A percentile compares a stretch with the other conserved stretches of the same genome.
Conservation (phyloP, 2,329 filamentous ascomycete species). For the Penicillium vulpinum region DNA sequence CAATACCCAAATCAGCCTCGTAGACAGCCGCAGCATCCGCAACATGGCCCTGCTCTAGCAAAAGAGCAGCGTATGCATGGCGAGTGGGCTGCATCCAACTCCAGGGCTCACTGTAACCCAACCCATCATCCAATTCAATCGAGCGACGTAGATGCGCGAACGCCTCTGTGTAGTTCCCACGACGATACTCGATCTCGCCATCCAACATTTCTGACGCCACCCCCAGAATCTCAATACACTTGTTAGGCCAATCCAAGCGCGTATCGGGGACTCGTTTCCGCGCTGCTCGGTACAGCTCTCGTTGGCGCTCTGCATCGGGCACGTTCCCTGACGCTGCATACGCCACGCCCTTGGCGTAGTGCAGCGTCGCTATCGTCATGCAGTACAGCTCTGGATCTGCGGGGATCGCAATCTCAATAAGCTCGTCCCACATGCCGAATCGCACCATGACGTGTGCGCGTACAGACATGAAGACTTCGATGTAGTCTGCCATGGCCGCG, state of each 20-base stretch:
- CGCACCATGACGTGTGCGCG: constrained; percentile 69
- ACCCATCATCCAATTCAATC: constrained; percentile 60
- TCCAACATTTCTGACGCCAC: constrained; percentile 67
- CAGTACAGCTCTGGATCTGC: constrained; percentile 63
- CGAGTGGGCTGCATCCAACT: constrained; percentile 75
- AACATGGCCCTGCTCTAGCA: constrained; percentile 65
- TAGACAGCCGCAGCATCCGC: constrained; percentile 61
- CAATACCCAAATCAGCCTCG: constrained; percentile 61
- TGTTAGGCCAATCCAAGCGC: constrained; percentile 70
- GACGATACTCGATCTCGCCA: constrained; percentile 72
- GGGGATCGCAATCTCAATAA: constrained; percentile 59
- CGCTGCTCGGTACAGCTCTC: constrained; percentile 54
- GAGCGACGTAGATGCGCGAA: constrained; percentile 61
- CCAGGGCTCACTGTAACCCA: constrained; percentile 75
- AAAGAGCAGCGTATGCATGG: constrained; percentile 68
- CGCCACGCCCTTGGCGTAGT: constrained; percentile 70
- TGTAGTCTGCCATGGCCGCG: constrained; percentile 76
- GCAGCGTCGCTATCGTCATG: constrained; percentile 65
- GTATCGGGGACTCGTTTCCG: constrained; percentile 55
- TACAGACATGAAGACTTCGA: constrained; percentile 70
- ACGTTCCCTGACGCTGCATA: constrained; percentile 60
- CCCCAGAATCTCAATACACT: constrained; percentile 61
- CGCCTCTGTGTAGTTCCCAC: constrained; percentile 57
- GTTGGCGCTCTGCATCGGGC: constrained; percentile 55
- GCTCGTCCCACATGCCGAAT: constrained; percentile 70